These are phyloP conservation scores for Voacanga thouarsii DNA, from an alignment of 257 asterid genomes.

Conservation along the genomic window DNA sequence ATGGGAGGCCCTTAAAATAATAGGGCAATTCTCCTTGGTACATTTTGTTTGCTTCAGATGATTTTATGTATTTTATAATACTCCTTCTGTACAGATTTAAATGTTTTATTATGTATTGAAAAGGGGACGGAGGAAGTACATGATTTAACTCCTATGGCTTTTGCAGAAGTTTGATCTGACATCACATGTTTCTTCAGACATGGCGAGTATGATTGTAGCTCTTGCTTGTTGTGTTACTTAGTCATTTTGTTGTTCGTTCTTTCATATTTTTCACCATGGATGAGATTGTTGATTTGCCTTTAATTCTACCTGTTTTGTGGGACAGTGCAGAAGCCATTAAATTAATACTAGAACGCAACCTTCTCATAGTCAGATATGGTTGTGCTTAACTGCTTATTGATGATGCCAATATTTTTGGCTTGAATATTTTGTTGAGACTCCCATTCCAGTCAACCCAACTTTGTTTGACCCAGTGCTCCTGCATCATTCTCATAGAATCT, in stretches of 20 bases:
- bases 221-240: constrained; percentile 2
- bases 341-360: too few relatives aligned
- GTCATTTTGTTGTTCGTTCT: neutral
- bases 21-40: neutral
- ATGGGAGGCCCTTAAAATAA: neutral
- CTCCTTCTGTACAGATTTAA: too few relatives aligned
- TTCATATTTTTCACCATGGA: constrained; percentile 6
- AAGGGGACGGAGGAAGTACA: neutral
- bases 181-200: constrained; percentile 21
- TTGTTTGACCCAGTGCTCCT: neutral
- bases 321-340: neutral
- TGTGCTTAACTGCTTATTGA: neutral
- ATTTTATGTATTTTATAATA: neutral
- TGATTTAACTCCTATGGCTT: neutral
- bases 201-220: constrained; percentile 8
- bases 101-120: too few relatives aligned
- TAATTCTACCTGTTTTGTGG: constrained; percentile 4
- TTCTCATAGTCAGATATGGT: neutral
- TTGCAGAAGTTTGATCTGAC: constrained; percentile 16
- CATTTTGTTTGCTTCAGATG: neutral
- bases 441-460: neutral
- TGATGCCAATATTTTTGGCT: constrained; percentile 3
- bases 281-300: constrained; percentile 4
- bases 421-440: neutral
- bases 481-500: too few relatives aligned